Conservation (phyloP, 352 stramenopile genomes). For the Globisporangium nagaii region DNA sequence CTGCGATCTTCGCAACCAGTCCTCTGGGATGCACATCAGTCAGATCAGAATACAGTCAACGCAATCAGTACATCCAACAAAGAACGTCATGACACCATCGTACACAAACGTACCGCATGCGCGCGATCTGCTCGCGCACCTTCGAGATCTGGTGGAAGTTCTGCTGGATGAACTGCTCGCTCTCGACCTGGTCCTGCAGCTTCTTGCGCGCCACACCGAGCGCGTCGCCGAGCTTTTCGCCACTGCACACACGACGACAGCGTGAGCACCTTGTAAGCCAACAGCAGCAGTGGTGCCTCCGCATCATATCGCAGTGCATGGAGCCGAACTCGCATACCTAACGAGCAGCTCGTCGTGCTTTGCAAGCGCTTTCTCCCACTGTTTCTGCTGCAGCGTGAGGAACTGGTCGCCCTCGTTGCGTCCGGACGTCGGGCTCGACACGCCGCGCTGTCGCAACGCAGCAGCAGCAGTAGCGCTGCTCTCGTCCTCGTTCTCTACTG, state of each 20-base stretch:
- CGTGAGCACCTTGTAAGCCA: too few species aligned
- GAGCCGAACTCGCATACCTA: too few species aligned
- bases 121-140: slow-evolving; percentile 49
- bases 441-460: background rate
- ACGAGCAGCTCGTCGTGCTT: slow-evolving; percentile 42
- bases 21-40: slow-evolving; percentile 16
- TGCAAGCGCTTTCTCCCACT: slow-evolving; percentile 19
- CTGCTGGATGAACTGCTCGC: slow-evolving; percentile 58
- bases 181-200: slow-evolving; percentile 56
- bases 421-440: slow-evolving; percentile 6
- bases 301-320: too few species aligned
- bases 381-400: slow-evolving; percentile 29
- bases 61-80: background rate
- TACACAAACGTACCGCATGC: slow-evolving; percentile 35
- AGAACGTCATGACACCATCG: too few species aligned
- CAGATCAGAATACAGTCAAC: background rate
- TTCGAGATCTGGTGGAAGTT: slow-evolving; percentile 56
- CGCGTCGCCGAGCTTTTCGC: slow-evolving; percentile 37
- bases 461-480: too few species aligned
- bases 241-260: slow-evolving; percentile 24
- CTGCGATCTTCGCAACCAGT: slow-evolving; percentile 51
- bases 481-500: background rate
- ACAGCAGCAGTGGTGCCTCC: too few species aligned
- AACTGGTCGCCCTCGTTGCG: slow-evolving; percentile 30
- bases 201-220: slow-evolving; percentile 34